These are phyloP conservation scores for Lentinula aciculospora DNA, from an alignment of 768 basidiomycete genomes.

Conservation along the genomic window DNA sequence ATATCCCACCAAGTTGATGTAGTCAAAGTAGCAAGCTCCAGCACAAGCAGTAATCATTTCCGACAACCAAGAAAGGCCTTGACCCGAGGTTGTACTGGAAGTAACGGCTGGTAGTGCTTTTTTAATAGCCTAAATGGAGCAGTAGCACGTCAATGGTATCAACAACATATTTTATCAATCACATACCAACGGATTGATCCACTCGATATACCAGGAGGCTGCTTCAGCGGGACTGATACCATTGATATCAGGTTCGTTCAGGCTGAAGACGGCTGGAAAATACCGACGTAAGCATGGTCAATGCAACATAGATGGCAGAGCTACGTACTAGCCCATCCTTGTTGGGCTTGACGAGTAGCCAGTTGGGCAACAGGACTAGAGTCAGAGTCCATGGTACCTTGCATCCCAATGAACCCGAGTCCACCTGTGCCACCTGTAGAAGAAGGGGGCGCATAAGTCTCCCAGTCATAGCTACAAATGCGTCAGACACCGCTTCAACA, in stretches of 20 bases:
- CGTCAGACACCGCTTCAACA: background rate
- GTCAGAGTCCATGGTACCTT: constrained; percentile 28
- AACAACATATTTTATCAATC: background rate
- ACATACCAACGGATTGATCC: constrained; percentile 28
- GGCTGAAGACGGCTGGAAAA: constrained; percentile 23
- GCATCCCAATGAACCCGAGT: constrained; percentile 33
- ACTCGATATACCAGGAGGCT: constrained; percentile 29
- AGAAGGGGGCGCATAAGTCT: constrained; percentile 24
- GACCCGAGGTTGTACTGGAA: constrained; percentile 22
- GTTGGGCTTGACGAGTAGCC: constrained; percentile 22
- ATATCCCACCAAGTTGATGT: constrained; percentile 25
- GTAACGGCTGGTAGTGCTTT: constrained; percentile 32
- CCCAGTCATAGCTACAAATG: constrained; percentile 27
- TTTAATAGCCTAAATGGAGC: constrained; percentile 24
- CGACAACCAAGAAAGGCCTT: constrained; percentile 29
- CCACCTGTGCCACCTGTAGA: constrained; percentile 30
- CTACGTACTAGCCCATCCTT: constrained; percentile 25
- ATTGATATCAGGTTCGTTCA: constrained; percentile 31
- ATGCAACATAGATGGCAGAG: background rate
- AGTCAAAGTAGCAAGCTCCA: constrained; percentile 28
- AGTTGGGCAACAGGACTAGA: constrained; percentile 29
- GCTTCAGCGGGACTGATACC: constrained; percentile 22
- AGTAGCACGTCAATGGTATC: background rate
- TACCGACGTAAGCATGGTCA: background rate
- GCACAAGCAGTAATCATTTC: constrained; percentile 27